Percentiles rank a stretch among this genome's conserved stretches.
phyloP scores from a whole-genome alignment of 805 yeast species.

The Saccharomycopsis fermentans region DNA sequence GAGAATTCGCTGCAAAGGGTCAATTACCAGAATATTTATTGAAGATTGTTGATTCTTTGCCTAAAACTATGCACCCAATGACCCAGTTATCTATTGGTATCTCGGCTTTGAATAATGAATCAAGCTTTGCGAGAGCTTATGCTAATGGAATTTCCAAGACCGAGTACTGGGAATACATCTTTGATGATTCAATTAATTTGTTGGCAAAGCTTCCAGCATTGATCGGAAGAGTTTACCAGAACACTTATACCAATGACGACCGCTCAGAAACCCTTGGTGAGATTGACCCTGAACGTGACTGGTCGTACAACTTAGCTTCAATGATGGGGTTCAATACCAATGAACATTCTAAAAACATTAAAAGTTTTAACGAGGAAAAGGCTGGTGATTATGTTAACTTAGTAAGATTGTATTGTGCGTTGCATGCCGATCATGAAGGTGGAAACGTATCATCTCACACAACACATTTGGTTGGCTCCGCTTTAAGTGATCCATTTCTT shows the following conservation, averaged over 20 bases:
- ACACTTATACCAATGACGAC: slow-evolving; percentile 35
- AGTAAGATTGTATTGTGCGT: slow-evolving; percentile 61
- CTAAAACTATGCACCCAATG: slow-evolving; percentile 71
- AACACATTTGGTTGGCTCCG: slow-evolving; percentile 75
- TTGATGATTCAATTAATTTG: slow-evolving; percentile 60
- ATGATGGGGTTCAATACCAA: slow-evolving; percentile 46
- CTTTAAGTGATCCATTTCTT: slow-evolving; percentile 65
- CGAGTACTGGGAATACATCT: slow-evolving; percentile 67
- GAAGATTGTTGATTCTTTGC: slow-evolving; percentile 52
- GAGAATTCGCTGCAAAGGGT: slow-evolving; percentile 55
- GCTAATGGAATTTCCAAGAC: slow-evolving; percentile 58
- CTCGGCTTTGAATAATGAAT: slow-evolving; percentile 61
- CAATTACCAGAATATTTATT: slow-evolving; percentile 55
- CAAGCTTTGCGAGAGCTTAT: slow-evolving; percentile 62
- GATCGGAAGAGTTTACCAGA: slow-evolving; percentile 67
- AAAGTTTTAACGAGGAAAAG: slow-evolving; percentile 27
- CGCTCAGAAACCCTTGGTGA: slow-evolving; percentile 46
- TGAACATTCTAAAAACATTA: slow-evolving; percentile 26
- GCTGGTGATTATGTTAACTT: slow-evolving; percentile 56
- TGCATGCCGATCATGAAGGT: slow-evolving; percentile 78
- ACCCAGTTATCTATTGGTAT: slow-evolving; percentile 72
- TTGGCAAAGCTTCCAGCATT: slow-evolving; percentile 66
- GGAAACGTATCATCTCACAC: slow-evolving; percentile 79
- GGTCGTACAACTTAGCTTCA: slow-evolving; percentile 62
- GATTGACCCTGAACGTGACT: slow-evolving; percentile 47